Percentiles rank a stretch among this genome's conserved stretches.
These are phyloP conservation scores for Septoria petroselini DNA, from an alignment of 2,329 filamentous ascomycete genomes.

Conservation along the genomic window DNA sequence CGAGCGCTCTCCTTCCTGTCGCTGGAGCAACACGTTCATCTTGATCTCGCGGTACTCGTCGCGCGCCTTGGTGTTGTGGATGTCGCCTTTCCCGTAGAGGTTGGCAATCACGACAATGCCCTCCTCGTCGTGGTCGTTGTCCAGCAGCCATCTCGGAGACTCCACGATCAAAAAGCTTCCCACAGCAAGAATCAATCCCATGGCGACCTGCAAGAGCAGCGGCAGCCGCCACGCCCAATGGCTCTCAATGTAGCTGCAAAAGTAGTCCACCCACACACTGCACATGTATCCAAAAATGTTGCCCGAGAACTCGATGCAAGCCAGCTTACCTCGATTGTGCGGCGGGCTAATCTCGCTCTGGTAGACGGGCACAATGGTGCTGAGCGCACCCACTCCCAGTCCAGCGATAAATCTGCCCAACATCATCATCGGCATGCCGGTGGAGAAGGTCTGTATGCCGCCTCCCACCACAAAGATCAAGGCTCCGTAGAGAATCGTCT, in stretches of 20 bases:
- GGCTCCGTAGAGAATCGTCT: conserved; percentile 90
- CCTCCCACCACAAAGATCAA: conserved; percentile 83
- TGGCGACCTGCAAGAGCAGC: conserved; percentile 86
- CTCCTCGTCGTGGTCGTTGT: conserved; percentile 97
- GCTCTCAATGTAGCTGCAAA: conserved; percentile 83
- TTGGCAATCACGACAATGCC: conserved; percentile 98
- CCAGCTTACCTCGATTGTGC: conserved; percentile 91
- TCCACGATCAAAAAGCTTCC: conserved; percentile 94
- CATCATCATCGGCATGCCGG: conserved; percentile 82
- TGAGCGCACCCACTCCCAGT: conserved; percentile 51
- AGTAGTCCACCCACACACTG: conserved; percentile 98
- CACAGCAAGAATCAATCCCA: conserved; percentile 79
- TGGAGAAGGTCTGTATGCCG: conserved; percentile 76
- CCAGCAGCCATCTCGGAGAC: conserved; percentile 93
- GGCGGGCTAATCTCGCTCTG: conserved; percentile 70
- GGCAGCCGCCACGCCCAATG: conserved; percentile 89
- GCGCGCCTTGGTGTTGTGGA: conserved; percentile 85
- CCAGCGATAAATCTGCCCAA: conserved; percentile 51
- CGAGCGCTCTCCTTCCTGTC: conserved; percentile 89
- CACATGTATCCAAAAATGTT: conserved; percentile 95
- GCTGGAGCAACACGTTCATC: conserved; percentile 89
- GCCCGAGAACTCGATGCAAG: conserved; percentile 96
- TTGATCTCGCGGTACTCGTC: conserved; percentile 99
- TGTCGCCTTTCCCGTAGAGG: conserved; percentile 90
- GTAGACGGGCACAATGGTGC: conserved; percentile 54